phyloP scores from a whole-genome alignment of 805 yeast genomes.

The Komagataella populi region DNA sequence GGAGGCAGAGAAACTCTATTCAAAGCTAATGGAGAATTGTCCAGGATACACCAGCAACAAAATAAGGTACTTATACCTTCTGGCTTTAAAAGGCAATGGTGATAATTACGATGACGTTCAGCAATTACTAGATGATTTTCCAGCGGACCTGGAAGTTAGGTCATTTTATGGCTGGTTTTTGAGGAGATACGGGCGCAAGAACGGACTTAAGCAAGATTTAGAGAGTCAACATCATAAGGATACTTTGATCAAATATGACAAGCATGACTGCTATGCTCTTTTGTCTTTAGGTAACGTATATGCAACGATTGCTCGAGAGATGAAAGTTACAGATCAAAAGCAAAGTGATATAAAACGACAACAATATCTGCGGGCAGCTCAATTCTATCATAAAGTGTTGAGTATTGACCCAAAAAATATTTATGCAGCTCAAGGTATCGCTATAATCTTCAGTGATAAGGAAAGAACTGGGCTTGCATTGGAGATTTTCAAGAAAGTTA shows the following conservation, averaged over 20 bases:
- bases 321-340: slow-evolving; percentile 29
- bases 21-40: slow-evolving; percentile 36
- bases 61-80: slow-evolving; percentile 53
- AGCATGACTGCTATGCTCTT: slow-evolving; percentile 83
- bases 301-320: slow-evolving; percentile 68
- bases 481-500: slow-evolving; percentile 74
- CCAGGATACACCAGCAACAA: slow-evolving; percentile 70
- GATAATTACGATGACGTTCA: slow-evolving; percentile 41
- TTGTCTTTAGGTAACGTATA: slow-evolving; percentile 85
- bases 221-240: slow-evolving; percentile 77
- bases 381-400: slow-evolving; percentile 78
- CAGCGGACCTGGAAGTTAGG: slow-evolving; percentile 66
- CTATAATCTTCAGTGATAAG: slow-evolving; percentile 82
- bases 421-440: slow-evolving; percentile 96
- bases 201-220: slow-evolving; percentile 27
- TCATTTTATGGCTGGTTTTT: slow-evolving; percentile 90
- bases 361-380: slow-evolving; percentile 82
- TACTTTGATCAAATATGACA: slow-evolving; percentile 67
- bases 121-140: slow-evolving; percentile 34
- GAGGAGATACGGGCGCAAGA: slow-evolving; percentile 41
- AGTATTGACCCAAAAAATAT: slow-evolving; percentile 75
- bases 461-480: slow-evolving; percentile 64
- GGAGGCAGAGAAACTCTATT: slow-evolving; percentile 29
- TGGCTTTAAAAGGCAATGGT: slow-evolving; percentile 34
- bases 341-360: slow-evolving; percentile 48